These are phyloP conservation scores for Quercus wislizeni DNA, from an alignment of 306 rosid genomes.

Conservation along the genomic window DNA sequence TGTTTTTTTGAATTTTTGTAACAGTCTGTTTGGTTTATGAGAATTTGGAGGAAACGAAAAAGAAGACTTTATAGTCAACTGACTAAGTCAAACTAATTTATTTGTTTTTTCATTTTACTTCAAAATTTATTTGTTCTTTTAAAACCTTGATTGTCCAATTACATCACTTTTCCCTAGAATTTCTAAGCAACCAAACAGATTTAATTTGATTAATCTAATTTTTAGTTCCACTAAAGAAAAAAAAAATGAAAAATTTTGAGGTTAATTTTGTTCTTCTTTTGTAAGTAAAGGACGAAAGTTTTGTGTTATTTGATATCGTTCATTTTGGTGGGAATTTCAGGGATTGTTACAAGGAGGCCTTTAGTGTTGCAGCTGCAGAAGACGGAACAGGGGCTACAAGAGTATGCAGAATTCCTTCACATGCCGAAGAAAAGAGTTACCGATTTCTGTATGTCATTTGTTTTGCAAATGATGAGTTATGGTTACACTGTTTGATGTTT, in stretches of 20 bases:
- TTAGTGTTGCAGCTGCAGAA: constrained; percentile 81
- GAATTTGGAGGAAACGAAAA: constrained; percentile 5
- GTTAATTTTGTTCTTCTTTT: not conserved
- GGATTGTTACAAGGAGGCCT: constrained; percentile 95
- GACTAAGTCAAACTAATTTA: not conserved
- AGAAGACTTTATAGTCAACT: not conserved
- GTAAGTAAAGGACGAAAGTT: not conserved
- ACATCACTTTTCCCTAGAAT: not conserved
- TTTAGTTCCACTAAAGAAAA: not conserved
- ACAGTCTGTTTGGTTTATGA: constrained; percentile 12
- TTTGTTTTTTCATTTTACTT: not conserved
- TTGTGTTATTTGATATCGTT: constrained; percentile 8
- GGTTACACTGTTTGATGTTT: not conserved
- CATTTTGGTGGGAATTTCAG: constrained; percentile 39
- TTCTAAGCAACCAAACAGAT: not conserved
- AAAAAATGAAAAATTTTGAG: not conserved
- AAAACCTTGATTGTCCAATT: not conserved
- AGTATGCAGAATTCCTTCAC: constrained; percentile 80
- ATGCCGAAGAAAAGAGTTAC: constrained; percentile 57
- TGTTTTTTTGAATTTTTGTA: not conserved
- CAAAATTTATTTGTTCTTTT: not conserved
- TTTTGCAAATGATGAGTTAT: not conserved
- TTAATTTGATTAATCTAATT: not conserved
- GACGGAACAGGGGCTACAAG: constrained; percentile 51
- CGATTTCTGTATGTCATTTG: constrained; percentile 60